Evolutionary conservation across 139 green algal species (phyloP), one percentile per base, ranked within the genome.

Genomic region (Coelastrella sp.): DNA sequence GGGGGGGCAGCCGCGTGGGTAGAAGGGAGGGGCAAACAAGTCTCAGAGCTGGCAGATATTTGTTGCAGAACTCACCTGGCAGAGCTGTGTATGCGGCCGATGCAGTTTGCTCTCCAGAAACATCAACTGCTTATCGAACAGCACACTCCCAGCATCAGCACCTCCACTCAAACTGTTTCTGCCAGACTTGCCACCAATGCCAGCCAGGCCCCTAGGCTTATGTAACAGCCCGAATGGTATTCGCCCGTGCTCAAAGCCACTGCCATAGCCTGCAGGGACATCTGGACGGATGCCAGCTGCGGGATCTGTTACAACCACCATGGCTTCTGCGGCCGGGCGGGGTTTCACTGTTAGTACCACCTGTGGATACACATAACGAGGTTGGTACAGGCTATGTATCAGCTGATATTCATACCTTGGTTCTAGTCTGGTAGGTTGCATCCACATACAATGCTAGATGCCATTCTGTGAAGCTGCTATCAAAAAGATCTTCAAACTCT

Each of bases 261-360:
- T 93, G 83, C 93, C 93, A 71, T 94, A 95, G 20, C 93, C 93
- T 2, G 92, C 92, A 14, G 93, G 93, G 76, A 95, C 83, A 74
- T 83, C 81, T 13, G 92, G 91, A 23, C 92, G 86, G 8, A 95
- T 65, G 19, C 83, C 80, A 47, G 65, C 23, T 3, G n/a, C 61
- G 10, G 93, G 90, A 74, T 95, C 89, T 22, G 90, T 94, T 19
- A 91, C 73, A 4, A 93, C 90, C 11, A 94, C 75, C 74, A 86
- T 77, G 5, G 83, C 73, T 84, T 77, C 73, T n/a, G 88, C 86
- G 3, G 77, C 83, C 3, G 82, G 91, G 17, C 87, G 65, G 5
- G 87, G 77, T 77, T 86, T 56, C 56, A 60, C 73, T 56, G 86
- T 16, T 22, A 90, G 22, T 32, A 23, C 54, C 8, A 90, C 83